Evolutionary conservation across 768 basidiomycete species (phyloP).

Genomic region (Trametes punicea): DNA sequence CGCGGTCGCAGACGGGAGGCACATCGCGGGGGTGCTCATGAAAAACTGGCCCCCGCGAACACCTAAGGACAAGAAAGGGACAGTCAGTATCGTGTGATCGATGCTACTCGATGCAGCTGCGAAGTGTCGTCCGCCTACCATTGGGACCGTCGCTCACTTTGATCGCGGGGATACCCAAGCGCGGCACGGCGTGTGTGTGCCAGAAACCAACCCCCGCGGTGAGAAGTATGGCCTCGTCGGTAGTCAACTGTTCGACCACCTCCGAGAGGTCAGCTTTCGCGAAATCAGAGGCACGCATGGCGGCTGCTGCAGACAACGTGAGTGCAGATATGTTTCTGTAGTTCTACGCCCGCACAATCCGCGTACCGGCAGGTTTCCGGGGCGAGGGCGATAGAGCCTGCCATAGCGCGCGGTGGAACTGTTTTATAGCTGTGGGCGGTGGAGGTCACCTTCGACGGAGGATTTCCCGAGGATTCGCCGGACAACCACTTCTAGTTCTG

Average conservation of each 20-base stretch:
- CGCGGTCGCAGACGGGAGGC: conserved; percentile 72
- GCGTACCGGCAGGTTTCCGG: not conserved
- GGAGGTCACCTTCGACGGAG: not conserved
- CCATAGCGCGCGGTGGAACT: not conserved
- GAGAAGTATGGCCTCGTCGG: conserved; percentile 70
- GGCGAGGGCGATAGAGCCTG: not conserved
- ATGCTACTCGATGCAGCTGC: not conserved
- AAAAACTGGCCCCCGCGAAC: conserved; percentile 73
- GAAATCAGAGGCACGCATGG: conserved; percentile 70
- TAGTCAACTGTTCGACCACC: conserved; percentile 62
- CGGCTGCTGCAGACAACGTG: not conserved
- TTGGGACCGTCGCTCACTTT: conserved; percentile 85
- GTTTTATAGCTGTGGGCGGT: conserved; percentile 1
- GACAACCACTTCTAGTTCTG: conserved; percentile 9
- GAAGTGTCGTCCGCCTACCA: conserved; percentile 37
- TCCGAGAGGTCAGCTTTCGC: conserved; percentile 58
- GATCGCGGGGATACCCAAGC: conserved; percentile 67
- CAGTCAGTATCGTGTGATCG: not conserved
- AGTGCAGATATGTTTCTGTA: not conserved
- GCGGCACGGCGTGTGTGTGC: conserved; percentile 64
- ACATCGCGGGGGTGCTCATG: conserved; percentile 79
- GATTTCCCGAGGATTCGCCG: conserved; percentile 15
- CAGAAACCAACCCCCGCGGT: conserved; percentile 76
- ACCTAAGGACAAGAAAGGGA: conserved; percentile 28
- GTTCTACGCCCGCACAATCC: not conserved